Evolutionary conservation across 176 grass and related monocot genomes (phyloP).

Genomic region (bread wheat (Triticum aestivum)): DNA sequence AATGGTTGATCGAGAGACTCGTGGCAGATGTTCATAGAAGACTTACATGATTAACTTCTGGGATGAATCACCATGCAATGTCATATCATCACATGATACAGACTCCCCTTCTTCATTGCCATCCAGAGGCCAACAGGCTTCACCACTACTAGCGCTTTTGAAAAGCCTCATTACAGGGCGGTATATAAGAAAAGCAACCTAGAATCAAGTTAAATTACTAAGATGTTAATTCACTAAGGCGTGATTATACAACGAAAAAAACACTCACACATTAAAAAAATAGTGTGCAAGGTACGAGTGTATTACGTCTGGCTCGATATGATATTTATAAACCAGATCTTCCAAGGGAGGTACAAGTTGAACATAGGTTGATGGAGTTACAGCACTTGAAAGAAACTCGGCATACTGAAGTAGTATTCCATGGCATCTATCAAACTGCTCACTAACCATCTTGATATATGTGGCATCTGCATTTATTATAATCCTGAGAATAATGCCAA

Average conservation of each 20-base stretch:
- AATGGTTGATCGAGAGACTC: background rate
- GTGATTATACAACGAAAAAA: conserved; percentile 18
- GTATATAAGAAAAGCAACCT: conserved; percentile 99
- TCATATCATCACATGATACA: conserved; percentile 68
- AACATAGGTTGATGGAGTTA: conserved; percentile 69
- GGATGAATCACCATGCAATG: conserved; percentile 61
- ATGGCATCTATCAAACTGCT: conserved; percentile 98
- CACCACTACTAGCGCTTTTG: conserved; percentile 56
- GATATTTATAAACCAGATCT: conserved; percentile 89
- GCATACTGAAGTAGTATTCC: conserved; percentile 96
- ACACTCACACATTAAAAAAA: background rate
- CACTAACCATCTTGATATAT: conserved; percentile 99
- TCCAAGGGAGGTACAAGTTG: conserved; percentile 83
- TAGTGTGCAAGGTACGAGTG: background rate
- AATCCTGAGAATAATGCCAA: conserved; percentile 59
- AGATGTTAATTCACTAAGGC: conserved; percentile 17
- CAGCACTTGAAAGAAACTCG: conserved; percentile 86
- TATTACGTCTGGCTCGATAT: conserved; percentile 95
- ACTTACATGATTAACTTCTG: conserved; percentile 71
- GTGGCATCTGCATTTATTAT: conserved; percentile 87
- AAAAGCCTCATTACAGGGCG: conserved; percentile 99
- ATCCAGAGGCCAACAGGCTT: conserved; percentile 86
- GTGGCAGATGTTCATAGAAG: conserved; percentile 19
- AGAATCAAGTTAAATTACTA: conserved; percentile 39
- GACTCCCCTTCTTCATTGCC: conserved; percentile 63